These are phyloP conservation scores for Clavispora fructus DNA, from an alignment of 805 yeast genomes.

Conservation along the genomic window DNA sequence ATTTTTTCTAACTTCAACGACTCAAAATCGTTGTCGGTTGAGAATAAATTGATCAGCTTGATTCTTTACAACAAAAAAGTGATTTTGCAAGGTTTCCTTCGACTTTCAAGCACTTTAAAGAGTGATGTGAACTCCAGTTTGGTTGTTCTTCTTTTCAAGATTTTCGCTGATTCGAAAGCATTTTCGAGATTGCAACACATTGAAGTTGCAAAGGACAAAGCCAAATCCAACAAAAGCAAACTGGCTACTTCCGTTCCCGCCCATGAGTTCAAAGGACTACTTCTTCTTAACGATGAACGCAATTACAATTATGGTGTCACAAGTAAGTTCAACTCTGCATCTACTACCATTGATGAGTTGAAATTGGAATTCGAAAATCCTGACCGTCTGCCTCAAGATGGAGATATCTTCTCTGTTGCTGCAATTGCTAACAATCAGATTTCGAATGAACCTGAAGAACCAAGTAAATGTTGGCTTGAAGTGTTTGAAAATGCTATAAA, in stretches of 20 bases:
- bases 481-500: conserved; percentile 21
- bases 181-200: conserved; percentile 16
- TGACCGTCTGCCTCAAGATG: neutral
- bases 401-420: neutral
- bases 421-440: neutral
- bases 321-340: conserved; percentile 34
- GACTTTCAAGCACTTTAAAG: conserved; percentile 27
- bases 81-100: conserved; percentile 31
- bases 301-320: conserved; percentile 51
- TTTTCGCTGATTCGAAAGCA: conserved; percentile 33
- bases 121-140: conserved; percentile 38
- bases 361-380: conserved; percentile 4
- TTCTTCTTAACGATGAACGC: conserved; percentile 43
- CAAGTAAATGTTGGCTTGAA: conserved; percentile 23
- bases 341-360: conserved; percentile 28
- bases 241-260: conserved; percentile 5
- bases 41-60: conserved; percentile 25
- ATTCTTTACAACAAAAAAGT: conserved; percentile 33
- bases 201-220: conserved; percentile 12
- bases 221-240: conserved; percentile 17
- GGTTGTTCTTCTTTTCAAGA: conserved; percentile 33
- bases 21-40: conserved; percentile 17
- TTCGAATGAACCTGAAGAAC: neutral
- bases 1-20: conserved; percentile 22
- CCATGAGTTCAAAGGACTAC: conserved; percentile 19